Conservation (phyloP, 495 filamentous ascomycete species). For the Penicillium manginii region DNA sequence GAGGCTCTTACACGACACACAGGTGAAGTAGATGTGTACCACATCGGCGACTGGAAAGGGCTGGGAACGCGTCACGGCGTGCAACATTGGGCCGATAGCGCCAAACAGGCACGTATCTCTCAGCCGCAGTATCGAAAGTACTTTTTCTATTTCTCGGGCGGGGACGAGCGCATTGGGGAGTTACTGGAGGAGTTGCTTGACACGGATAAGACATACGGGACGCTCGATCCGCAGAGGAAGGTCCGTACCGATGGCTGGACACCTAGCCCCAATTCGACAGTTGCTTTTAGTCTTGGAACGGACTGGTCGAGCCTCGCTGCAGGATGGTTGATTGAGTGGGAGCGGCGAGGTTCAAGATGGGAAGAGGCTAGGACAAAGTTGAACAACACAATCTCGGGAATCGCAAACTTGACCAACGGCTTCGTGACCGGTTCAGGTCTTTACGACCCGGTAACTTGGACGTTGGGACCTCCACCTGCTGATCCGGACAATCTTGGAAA, state of each 20-base stretch:
- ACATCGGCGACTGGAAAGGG: constrained; percentile 48
- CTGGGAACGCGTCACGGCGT: constrained; percentile 56
- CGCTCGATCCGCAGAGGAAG: constrained; percentile 52
- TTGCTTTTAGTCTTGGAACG: constrained; percentile 46
- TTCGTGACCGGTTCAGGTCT: constrained; percentile 51
- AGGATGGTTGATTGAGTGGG: constrained; percentile 53
- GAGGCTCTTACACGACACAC: constrained; percentile 53
- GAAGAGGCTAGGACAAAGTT: constrained; percentile 42
- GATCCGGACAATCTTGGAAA: constrained; percentile 45
- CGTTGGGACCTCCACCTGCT: constrained; percentile 39
- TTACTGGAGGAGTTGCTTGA: constrained; percentile 38
- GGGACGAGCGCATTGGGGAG: constrained; percentile 49
- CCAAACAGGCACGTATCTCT: constrained; percentile 54
- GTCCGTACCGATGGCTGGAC: constrained; percentile 47
- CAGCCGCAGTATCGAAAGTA: constrained; percentile 46
- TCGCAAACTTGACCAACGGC: constrained; percentile 45
- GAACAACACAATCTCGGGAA: constrained; percentile 41
- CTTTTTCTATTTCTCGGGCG: constrained; percentile 53
- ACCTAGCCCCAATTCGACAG: constrained; percentile 39
- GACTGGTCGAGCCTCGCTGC: constrained; percentile 53
- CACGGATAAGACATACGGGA: constrained; percentile 44
- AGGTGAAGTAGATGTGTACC: constrained; percentile 55
- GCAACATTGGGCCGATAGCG: constrained; percentile 53
- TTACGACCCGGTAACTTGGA: constrained; percentile 44
- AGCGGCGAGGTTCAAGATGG: constrained; percentile 47